Percentiles rank a stretch among this genome's conserved stretches.
phyloP scores from a whole-genome alignment of 805 yeast species.

The Wickerhamiella australiensis region DNA sequence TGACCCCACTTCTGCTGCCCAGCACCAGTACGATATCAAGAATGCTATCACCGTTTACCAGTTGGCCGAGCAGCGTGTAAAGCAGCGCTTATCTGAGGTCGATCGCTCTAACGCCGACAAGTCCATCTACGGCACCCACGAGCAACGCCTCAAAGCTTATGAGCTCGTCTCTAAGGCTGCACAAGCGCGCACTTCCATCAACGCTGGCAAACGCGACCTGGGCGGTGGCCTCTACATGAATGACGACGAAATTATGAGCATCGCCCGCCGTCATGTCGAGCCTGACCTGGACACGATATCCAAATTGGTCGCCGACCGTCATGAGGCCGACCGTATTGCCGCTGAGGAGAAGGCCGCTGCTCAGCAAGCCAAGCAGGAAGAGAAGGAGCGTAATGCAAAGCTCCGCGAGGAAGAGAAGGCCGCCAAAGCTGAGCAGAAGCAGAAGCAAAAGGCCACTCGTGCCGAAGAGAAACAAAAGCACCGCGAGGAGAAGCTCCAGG shows the following conservation, averaged over 20 bases:
- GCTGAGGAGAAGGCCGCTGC: constrained; percentile 30
- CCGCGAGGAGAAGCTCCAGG: constrained; percentile 13
- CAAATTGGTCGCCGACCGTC: constrained; percentile 56
- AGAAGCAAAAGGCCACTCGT: constrained; percentile 27
- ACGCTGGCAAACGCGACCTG: constrained; percentile 48
- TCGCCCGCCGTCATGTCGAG: constrained; percentile 67
- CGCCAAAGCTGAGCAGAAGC: constrained; percentile 31
- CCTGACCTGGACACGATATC: constrained; percentile 73
- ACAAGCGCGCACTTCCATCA: constrained; percentile 40
- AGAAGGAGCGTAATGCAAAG: constrained; percentile 25
- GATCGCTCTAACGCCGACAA: constrained; percentile 34
- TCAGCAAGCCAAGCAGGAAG: constrained; percentile 32
- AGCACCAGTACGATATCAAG: constrained; percentile 19
- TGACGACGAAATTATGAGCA: constrained; percentile 58
- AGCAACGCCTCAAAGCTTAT: constrained; percentile 59
- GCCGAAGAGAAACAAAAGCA: constrained; percentile 18
- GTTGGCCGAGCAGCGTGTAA: constrained; percentile 24
- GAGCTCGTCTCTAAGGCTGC: constrained; percentile 61
- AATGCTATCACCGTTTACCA: constrained; percentile 22
- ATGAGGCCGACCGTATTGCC: constrained; percentile 41
- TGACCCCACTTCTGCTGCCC: constrained; percentile 15
- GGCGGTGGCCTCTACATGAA: constrained; percentile 84
- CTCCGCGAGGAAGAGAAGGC: constrained; percentile 18
- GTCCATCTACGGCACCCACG: constrained; percentile 36
- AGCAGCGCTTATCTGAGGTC: constrained; percentile 29